Evolutionary conservation across 2,329 filamentous ascomycete species (phyloP), one percentile per base, ranked within the genome.

Genomic region (Aspergillus pseudoterreus): DNA sequence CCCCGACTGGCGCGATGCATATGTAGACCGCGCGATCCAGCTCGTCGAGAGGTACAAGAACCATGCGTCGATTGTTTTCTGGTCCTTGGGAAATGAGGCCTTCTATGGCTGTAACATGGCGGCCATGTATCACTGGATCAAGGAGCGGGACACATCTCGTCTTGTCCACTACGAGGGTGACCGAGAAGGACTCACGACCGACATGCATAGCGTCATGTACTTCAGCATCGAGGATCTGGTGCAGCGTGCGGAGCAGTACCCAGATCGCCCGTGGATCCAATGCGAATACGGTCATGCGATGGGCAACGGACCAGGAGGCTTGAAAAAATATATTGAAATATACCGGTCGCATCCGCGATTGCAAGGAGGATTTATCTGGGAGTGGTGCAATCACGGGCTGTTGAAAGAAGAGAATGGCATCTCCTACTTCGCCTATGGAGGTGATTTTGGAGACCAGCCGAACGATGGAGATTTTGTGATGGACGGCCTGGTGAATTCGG

Each of bases 41-140:
- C 69, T 89, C 50, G 76, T 90, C 0, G 78, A 84, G 59, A 77
- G 87, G 14, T 85, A 89, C 66, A 87, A 87, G 69, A 85, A 89
- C 52, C 83, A 88, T 57, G 68, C 86, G 0, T 84, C 78, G n/a
- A 76, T 90, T 45, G 82, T 90, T 45, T 80, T 88, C 39, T 90
- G 87, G 87, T 86, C 82, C 43, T 73, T 90, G 0, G 87, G 86
- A 0, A 90, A 90, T 60, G 86, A 90, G 63, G 81, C 85, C 0
- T 89, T 87, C 63, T 88, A 87, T 60, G 86, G 86, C 0, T 71
- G 74, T 8, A 89, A 90, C 61, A 83, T 86, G 61, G 76, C 75
- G 43, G 82, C 80, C 32, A 90, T 90, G 86, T 84, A 84, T 58
- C 71, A 83, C 3, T 85, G 80, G 63, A 77, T 79, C 45, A 84